phyloP scores from a whole-genome alignment of 2,329 filamentous ascomycete species.

The Ilyonectria mors-panacis region DNA sequence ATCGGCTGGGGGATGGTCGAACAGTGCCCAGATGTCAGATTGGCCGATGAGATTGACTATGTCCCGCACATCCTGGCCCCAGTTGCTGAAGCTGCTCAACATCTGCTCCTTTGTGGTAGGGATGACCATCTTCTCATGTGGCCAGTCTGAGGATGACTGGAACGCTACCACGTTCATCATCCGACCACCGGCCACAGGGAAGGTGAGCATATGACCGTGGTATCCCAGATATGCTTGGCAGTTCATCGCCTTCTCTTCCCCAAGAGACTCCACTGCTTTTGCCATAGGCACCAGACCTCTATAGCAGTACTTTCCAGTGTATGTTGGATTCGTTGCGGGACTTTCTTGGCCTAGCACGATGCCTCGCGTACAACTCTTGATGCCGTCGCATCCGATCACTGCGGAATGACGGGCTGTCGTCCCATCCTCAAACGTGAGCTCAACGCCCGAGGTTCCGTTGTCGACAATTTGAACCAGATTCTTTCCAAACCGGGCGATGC shows the following conservation, averaged over 20 bases:
- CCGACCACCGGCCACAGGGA: conserved; percentile 21
- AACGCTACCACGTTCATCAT: conserved; percentile 33
- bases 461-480: conserved; percentile 15
- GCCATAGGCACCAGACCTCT: conserved; percentile 30
- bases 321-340: conserved; percentile 11
- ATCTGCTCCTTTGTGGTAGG: conserved; percentile 25
- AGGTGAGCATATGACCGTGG: conserved; percentile 30
- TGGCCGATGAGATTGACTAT: conserved; percentile 24
- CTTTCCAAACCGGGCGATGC: conserved; percentile 21
- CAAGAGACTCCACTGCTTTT: conserved; percentile 25
- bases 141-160: conserved; percentile 20
- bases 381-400: conserved; percentile 30
- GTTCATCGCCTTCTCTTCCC: conserved; percentile 26
- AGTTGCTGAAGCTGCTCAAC: conserved; percentile 5
- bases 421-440: conserved; percentile 19
- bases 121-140: conserved; percentile 18
- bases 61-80: conserved; percentile 19
- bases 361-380: conserved; percentile 20
- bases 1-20: conserved; percentile 10
- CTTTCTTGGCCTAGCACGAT: conserved; percentile 14
- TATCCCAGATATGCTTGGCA: conserved; percentile 25
- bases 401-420: conserved; percentile 13
- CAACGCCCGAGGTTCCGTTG: background rate
- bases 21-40: conserved; percentile 25
- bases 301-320: conserved; percentile 27